Conservation (phyloP, 306 rosid genomes). For the Medicago arabica region DNA sequence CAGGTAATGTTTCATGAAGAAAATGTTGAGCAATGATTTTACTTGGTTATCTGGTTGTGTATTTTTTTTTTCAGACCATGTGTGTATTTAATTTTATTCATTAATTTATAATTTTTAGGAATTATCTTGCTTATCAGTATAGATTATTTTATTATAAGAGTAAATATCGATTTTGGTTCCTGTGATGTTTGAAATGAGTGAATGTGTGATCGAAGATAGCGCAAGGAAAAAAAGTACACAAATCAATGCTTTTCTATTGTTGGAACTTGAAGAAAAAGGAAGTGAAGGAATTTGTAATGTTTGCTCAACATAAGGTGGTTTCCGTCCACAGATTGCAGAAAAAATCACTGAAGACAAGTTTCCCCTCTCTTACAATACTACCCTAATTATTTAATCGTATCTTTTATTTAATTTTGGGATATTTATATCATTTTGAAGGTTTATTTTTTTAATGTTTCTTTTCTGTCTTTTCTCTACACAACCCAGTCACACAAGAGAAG, state of each 20-base stretch:
- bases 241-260: neutral
- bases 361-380: neutral
- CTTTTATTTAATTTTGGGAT: neutral
- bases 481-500: neutral
- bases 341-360: neutral
- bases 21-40: slow-evolving; percentile 22
- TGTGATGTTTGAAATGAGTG: neutral
- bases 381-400: neutral
- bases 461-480: neutral
- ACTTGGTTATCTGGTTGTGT: slow-evolving; percentile 3
- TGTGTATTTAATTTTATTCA: slow-evolving; percentile 2
- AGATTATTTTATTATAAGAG: neutral
- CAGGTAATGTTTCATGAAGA: slow-evolving; percentile 61
- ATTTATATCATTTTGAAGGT: neutral
- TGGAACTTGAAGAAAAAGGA: slow-evolving; percentile 4
- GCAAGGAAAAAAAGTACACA: neutral
- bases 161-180: neutral
- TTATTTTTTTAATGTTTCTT: neutral
- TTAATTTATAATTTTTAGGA: slow-evolving; percentile 24
- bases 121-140: neutral
- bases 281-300: neutral
- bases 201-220: neutral
- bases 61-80: neutral
- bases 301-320: neutral
- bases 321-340: neutral